Evolutionary conservation across 2,329 filamentous ascomycete species (phyloP), one percentile per base, ranked within the genome.

Genomic region (Sporothrix mexicana): DNA sequence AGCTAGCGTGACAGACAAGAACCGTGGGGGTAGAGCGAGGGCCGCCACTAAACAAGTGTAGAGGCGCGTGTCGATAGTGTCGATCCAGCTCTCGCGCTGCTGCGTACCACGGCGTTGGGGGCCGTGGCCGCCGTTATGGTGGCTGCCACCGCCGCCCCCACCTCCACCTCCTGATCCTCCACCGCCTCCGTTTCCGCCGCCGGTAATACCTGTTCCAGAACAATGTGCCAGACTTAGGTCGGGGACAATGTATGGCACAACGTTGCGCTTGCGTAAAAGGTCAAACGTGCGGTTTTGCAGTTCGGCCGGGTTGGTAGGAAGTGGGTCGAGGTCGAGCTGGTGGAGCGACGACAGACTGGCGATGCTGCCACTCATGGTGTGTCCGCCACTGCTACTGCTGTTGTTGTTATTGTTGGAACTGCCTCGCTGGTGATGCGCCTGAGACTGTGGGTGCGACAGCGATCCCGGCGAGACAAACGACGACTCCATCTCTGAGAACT

Each of bases 221-320:
- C 94, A 97, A 77, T 95, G 93, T 0, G 97, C 88, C 15, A 98
- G 86, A 69, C 90, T 89, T 17, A 98, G 86, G 5, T 83, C 85
- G 0, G 86, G 84, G 74, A 93, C 90, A 51, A 96, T 89, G 25
- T 87, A 88, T 0, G 95, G 94, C 0, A 88, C 83, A 67, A 98
- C 92, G 76, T 90, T 88, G 76, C 92, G 89, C 77, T 91, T 91
- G 77, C 90, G 91, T n/a, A 99, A 86, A n/a, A 92, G 89, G 36
- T 88, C 87, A 79, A 98, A 98, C 0, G 95, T 97, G 67, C 92
- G 90, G 10, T 85, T 86, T 81, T 97, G 93, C 41, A 98, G 86
- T 79, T 97, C 95, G 20, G 88, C 88, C 13, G 95, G 85, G 53
- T 89, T 93, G 47, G 92, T 89, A 0, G 94, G 94, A 6, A 93